Conservation (phyloP, 805 yeast species). For the Kurtzmaniella fragi region DNA sequence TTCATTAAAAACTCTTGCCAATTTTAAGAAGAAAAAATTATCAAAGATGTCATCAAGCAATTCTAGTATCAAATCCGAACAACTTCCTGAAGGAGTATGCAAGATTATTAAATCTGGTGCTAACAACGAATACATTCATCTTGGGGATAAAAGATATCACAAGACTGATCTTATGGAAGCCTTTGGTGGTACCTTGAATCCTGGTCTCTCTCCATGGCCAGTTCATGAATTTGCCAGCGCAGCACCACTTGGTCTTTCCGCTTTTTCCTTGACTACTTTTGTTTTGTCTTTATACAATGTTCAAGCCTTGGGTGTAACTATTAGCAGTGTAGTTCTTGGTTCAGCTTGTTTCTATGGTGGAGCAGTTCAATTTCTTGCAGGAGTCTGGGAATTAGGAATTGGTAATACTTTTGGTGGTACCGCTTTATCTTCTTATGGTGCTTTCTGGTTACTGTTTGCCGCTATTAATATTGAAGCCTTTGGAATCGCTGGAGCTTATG, state of each 20-base stretch:
- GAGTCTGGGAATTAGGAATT: conserved; percentile 59
- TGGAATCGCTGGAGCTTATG: conserved; percentile 54
- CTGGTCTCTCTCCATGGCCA: conserved; percentile 35
- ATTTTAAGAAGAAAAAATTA: not conserved
- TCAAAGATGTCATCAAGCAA: not conserved
- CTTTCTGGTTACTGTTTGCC: conserved; percentile 64
- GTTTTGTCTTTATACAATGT: conserved; percentile 53
- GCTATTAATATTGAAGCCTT: conserved; percentile 57
- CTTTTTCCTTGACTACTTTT: conserved; percentile 60
- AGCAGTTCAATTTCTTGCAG: conserved; percentile 53
- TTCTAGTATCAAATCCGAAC: not conserved
- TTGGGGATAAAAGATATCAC: conserved; percentile 26
- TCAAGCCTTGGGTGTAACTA: conserved; percentile 46
- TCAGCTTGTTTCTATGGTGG: conserved; percentile 64
- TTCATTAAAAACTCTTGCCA: too few relatives aligned
- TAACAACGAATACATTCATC: conserved; percentile 24
- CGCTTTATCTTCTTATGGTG: conserved; percentile 60
- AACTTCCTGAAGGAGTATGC: conserved; percentile 4
- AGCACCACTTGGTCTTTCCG: conserved; percentile 59
- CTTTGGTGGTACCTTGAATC: conserved; percentile 32
- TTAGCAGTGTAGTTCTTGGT: conserved; percentile 53
- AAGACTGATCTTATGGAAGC: conserved; percentile 33
- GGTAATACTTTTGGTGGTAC: conserved; percentile 68
- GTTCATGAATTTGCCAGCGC: conserved; percentile 59
- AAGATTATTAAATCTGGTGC: conserved; percentile 24